phyloP scores from a whole-genome alignment of 2,329 filamentous ascomycete species.

The Ascochyta pisi region DNA sequence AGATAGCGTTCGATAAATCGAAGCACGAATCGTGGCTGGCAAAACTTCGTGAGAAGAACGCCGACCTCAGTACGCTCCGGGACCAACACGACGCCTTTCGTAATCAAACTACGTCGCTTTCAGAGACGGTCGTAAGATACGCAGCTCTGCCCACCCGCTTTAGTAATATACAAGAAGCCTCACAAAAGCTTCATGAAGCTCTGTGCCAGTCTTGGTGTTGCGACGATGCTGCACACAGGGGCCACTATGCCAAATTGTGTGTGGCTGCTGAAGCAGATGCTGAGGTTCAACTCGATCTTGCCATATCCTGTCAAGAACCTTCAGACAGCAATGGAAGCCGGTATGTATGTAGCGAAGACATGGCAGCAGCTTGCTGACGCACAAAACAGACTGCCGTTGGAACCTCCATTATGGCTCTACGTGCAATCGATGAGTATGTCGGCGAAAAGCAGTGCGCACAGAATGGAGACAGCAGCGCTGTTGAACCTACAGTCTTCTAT shows the following conservation, averaged over 20 bases:
- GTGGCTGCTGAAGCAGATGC: conserved; percentile 26
- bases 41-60: conserved; percentile 25
- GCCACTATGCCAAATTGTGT: conserved; percentile 34
- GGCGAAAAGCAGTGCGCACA: background rate
- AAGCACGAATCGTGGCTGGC: conserved; percentile 24
- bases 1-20: conserved; percentile 27
- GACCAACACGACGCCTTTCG: conserved; percentile 27
- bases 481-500: no score
- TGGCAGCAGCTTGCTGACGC: background rate
- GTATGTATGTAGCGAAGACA: no score
- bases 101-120: conserved; percentile 1
- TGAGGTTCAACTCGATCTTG: conserved; percentile 33
- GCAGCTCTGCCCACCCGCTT: conserved; percentile 17
- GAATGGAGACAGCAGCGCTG: no score
- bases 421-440: conserved; percentile 31
- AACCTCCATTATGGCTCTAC: conserved; percentile 34
- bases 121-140: background rate
- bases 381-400: background rate
- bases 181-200: conserved; percentile 33
- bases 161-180: conserved; percentile 20
- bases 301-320: conserved; percentile 29
- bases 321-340: no score
- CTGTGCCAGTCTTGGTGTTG: conserved; percentile 33
- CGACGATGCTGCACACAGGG: conserved; percentile 22
- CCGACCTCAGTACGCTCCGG: conserved; percentile 26